phyloP scores from a whole-genome alignment of 2,329 filamentous ascomycete genomes.

The Cryphonectria carpinicola region DNA sequence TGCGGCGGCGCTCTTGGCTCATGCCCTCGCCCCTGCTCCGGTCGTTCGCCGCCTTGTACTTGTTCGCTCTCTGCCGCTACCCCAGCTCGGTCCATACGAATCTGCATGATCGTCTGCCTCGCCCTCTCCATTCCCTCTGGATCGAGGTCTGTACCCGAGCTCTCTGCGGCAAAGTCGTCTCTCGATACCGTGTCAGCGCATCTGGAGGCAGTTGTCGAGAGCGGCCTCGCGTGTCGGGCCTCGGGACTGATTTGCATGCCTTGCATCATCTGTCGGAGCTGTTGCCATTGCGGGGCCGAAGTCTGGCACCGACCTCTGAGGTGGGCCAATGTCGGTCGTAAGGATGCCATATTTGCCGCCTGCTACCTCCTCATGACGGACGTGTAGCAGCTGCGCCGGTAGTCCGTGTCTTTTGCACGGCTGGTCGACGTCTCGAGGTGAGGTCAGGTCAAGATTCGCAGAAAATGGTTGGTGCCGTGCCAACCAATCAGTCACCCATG shows the following conservation, averaged over 20 bases:
- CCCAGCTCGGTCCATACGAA: background rate
- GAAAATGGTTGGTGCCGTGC: background rate
- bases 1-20: background rate
- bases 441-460: constrained; percentile 9
- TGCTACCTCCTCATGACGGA: constrained; percentile 28
- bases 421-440: constrained; percentile 11
- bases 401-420: constrained; percentile 8
- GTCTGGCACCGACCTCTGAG: constrained; percentile 26
- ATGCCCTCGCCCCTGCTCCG: background rate
- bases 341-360: constrained; percentile 26
- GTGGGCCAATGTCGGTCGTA: constrained; percentile 27
- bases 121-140: constrained; percentile 1
- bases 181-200: constrained; percentile 1
- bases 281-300: constrained; percentile 30
- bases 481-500: constrained; percentile 5
- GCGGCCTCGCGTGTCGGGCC: constrained; percentile 19
- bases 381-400: constrained; percentile 22
- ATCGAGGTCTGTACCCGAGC: background rate
- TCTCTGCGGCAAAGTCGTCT: constrained; percentile 16
- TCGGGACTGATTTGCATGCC: constrained; percentile 24
- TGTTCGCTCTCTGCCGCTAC: background rate
- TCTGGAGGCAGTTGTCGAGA: constrained; percentile 22
- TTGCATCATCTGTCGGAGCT: constrained; percentile 26
- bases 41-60: background rate
- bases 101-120: background rate